Conservation (phyloP, 805 yeast species). For the Cyberlindnera veronae region DNA sequence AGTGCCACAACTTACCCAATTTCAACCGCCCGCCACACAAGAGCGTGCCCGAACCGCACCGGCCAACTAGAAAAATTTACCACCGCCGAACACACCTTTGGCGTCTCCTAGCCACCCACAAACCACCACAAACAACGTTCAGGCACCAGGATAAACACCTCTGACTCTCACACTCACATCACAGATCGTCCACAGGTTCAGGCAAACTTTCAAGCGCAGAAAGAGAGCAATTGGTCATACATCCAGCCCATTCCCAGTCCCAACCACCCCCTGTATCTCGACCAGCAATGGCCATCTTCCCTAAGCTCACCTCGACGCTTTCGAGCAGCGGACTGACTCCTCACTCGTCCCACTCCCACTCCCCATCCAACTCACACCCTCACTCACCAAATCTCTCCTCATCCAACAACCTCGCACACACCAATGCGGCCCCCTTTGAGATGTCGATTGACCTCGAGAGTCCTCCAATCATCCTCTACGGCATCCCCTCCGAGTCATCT, state of each 20-base stretch:
- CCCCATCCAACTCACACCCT: neutral
- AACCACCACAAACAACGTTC: neutral
- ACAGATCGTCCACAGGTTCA: too few species aligned
- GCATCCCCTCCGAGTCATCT: slow-evolving; percentile 69
- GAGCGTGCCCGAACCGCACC: too few species aligned
- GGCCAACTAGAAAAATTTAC: slow-evolving; percentile 5
- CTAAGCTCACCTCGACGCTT: slow-evolving; percentile 23
- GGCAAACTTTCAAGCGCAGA: too few species aligned
- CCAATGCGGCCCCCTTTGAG: slow-evolving; percentile 37
- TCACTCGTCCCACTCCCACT: slow-evolving; percentile 4
- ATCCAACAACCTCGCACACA: slow-evolving; percentile 21
- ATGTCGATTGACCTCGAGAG: slow-evolving; percentile 71
- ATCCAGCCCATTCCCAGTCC: neutral
- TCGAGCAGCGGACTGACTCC: slow-evolving; percentile 13
- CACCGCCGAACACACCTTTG: neutral
- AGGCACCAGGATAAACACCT: neutral
- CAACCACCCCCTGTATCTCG: neutral
- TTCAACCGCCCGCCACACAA: too few species aligned
- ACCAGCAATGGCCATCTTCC: slow-evolving; percentile 21
- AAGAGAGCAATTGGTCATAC: too few species aligned
- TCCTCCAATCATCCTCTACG: slow-evolving; percentile 88
- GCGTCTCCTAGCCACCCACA: too few species aligned
- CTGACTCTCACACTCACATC: neutral
- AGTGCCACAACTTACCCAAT: too few species aligned
- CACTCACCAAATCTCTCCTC: slow-evolving; percentile 1